Conservation (phyloP, 148 eudicot genomes). For the Spergularia bocconei region DNA sequence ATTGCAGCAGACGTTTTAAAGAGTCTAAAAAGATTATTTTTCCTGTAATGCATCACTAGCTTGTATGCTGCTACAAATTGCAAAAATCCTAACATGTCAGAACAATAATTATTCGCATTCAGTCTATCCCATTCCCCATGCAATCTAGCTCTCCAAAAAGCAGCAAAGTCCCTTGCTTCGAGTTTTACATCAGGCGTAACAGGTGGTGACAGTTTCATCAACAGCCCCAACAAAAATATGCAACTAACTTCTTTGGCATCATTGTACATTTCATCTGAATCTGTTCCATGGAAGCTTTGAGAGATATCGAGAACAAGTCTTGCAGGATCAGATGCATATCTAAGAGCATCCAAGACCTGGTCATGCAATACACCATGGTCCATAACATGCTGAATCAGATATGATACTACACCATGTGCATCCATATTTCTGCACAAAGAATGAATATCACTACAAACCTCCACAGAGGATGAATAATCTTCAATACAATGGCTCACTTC, state of each 20-base stretch:
- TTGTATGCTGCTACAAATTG: constrained; percentile 4
- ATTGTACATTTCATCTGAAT: background rate
- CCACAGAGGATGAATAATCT: background rate
- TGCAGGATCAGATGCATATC: background rate
- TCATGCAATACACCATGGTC: background rate
- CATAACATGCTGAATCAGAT: background rate
- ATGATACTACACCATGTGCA: background rate
- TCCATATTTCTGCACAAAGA: constrained; percentile 1
- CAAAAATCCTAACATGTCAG: background rate
- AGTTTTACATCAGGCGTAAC: background rate
- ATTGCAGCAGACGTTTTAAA: background rate
- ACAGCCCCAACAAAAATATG: background rate
- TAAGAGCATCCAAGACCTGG: background rate
- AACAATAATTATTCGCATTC: background rate
- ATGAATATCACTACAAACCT: background rate
- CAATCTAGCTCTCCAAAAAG: background rate
- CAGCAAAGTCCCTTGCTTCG: background rate
- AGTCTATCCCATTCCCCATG: background rate
- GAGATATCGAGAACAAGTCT: background rate
- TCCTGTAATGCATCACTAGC: background rate
- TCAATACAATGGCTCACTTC: background rate
- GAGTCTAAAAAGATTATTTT: background rate
- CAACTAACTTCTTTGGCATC: background rate
- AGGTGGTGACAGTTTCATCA: background rate
- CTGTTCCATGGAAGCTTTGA: background rate